These are phyloP conservation scores for Phascolomyces articulosus DNA, from an alignment of 371 early-diverging fungal species.

Conservation along the genomic window DNA sequence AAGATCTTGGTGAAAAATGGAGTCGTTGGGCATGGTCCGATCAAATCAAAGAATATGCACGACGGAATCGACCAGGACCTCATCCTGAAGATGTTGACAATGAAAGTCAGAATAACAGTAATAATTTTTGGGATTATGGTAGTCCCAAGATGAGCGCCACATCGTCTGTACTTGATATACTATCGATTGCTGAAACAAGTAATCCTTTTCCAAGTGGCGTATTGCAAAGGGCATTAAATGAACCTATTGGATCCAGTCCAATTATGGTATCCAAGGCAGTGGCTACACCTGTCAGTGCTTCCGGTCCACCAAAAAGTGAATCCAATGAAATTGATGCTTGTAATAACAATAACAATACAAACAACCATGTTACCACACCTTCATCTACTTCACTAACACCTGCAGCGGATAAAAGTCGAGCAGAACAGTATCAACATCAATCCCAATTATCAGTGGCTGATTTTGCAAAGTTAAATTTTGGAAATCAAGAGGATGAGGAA, in stretches of 20 bases:
- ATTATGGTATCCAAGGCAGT: slow-evolving; percentile 39
- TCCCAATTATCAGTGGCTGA: slow-evolving; percentile 11
- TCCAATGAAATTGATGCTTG: neutral
- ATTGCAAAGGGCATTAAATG: slow-evolving; percentile 35
- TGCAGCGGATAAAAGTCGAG: neutral
- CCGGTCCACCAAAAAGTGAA: slow-evolving; percentile 9
- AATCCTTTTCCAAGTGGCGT: slow-evolving; percentile 16
- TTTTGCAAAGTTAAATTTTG: slow-evolving; percentile 16
- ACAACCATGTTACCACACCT: too few relatives aligned
- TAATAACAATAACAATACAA: neutral
- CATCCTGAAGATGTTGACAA: neutral
- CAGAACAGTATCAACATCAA: slow-evolving; percentile 10
- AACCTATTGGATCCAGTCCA: slow-evolving; percentile 30
- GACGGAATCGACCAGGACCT: neutral
- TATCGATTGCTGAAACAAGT: slow-evolving; percentile 21
- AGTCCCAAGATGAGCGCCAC: slow-evolving; percentile 9
- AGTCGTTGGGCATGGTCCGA: slow-evolving; percentile 43
- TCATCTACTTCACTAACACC: neutral
- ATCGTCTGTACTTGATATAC: slow-evolving; percentile 14
- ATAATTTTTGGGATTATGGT: slow-evolving; percentile 17
- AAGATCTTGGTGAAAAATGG: slow-evolving; percentile 48
- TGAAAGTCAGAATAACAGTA: neutral
- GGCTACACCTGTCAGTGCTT: slow-evolving; percentile 17
- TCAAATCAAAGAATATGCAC: slow-evolving; percentile 12
- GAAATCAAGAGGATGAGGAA: neutral